Conservation (phyloP, 2,329 filamentous ascomycete genomes). For the Zymoseptoria pseudotritici region DNA sequence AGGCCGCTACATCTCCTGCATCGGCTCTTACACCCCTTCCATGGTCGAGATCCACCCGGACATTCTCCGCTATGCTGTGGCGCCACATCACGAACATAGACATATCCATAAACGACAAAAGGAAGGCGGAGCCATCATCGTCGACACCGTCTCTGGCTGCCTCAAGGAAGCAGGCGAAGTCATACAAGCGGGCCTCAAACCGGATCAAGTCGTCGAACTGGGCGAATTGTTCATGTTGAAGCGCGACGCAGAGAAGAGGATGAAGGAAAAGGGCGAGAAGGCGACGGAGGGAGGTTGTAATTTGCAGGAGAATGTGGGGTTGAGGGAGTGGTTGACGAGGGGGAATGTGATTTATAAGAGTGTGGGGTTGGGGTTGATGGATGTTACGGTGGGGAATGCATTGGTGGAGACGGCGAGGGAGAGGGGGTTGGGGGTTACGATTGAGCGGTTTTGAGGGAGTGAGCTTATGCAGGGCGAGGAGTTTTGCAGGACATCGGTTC, state of each 20-base stretch:
- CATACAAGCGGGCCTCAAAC: constrained; percentile 64
- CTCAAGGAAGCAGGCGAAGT: constrained; percentile 81
- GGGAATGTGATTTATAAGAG: constrained; percentile 65
- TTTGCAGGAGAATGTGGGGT: constrained; percentile 30
- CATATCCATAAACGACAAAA: constrained; percentile 60
- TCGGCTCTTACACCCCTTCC: constrained; percentile 61
- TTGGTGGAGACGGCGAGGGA: constrained; percentile 50
- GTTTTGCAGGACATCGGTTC: no score
- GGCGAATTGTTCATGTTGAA: constrained; percentile 69
- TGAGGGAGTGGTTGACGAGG: constrained; percentile 49
- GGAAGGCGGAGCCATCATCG: constrained; percentile 53
- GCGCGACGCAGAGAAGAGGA: constrained; percentile 40
- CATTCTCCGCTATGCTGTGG: constrained; percentile 59
- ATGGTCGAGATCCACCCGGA: constrained; percentile 82
- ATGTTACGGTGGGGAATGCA: constrained; percentile 55
- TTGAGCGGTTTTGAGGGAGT: constrained; percentile 40
- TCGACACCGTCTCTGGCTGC: constrained; percentile 67
- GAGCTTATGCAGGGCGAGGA: no score
- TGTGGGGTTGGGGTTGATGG: constrained; percentile 62
- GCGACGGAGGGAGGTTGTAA: constrained; percentile 19
- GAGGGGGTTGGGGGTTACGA: constrained; percentile 48
- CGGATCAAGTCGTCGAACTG: constrained; percentile 74
- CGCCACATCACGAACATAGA: constrained; percentile 42
- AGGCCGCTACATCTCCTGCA: constrained; percentile 63
- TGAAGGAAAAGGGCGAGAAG: constrained; percentile 22